Evolutionary conservation across 2,329 filamentous ascomycete genomes (phyloP).

Genomic region (Exophiala mesophila): DNA sequence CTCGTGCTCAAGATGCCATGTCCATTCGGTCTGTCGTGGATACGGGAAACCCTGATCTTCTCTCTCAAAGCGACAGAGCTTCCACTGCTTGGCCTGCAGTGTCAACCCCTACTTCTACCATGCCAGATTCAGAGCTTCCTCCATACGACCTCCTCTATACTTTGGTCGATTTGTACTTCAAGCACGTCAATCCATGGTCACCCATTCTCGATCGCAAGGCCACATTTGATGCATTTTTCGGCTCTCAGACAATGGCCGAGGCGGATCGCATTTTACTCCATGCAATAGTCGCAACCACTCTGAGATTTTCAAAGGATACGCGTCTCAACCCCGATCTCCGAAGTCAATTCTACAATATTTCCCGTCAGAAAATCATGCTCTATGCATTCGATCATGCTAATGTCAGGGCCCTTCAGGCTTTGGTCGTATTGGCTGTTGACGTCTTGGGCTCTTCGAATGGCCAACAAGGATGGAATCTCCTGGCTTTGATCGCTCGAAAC

Average conservation of each 20-base stretch:
- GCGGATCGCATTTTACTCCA: constrained; percentile 78
- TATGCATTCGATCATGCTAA: constrained; percentile 87
- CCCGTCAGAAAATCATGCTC: constrained; percentile 79
- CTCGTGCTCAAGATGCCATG: constrained; percentile 22
- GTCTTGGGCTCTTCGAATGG: constrained; percentile 82
- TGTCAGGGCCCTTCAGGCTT: constrained; percentile 77
- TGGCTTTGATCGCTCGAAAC: constrained; percentile 80
- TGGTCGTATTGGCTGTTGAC: constrained; percentile 82
- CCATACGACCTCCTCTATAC: constrained; percentile 70
- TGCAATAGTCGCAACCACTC: constrained; percentile 80
- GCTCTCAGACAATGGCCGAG: constrained; percentile 47
- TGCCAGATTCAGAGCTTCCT: constrained; percentile 45
- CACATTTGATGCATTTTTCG: constrained; percentile 77
- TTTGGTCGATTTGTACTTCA: constrained; percentile 71
- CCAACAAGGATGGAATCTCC: constrained; percentile 84
- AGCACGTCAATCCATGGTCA: constrained; percentile 78
- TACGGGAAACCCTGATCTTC: constrained; percentile 11
- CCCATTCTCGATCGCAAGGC: constrained; percentile 83
- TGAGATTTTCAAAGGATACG: constrained; percentile 75
- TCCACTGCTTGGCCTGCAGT: constrained; percentile 17
- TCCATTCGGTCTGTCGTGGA: constrained; percentile 22
- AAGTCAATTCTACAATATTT: constrained; percentile 69
- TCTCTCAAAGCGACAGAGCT: constrained; percentile 18
- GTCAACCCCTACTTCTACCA: constrained; percentile 14
- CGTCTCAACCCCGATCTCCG: constrained; percentile 69